Base-by-base conservation (phyloP, 768 basidiomycete genomes). In the Pluteus cervinus region DNA sequence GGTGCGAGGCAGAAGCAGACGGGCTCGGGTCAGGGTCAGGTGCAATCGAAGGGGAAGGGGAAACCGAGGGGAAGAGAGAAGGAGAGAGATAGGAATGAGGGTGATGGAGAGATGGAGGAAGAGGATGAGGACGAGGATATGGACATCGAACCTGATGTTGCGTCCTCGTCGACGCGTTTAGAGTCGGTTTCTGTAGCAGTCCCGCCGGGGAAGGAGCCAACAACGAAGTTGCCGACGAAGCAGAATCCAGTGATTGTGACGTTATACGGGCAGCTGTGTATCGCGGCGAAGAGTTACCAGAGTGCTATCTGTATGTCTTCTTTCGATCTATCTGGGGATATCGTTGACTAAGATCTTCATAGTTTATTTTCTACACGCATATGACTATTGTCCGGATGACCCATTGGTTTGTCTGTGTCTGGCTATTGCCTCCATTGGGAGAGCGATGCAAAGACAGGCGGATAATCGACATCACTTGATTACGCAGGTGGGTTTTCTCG, bases 401-500 rank as follows among this genome's bases (percentile, higher is more conserved):
- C 89, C 93, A 0, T 66, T 93, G 61, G 69, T 96, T 16, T 92
- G 86, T 52, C 65, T 98, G 4, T 77, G 73, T 29, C 68, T 97
- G 7, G 87, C 83, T 1, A 78, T 92, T 31, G 80, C 88, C 0
- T 96, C 88, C 15, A 65, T 96, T 31, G 90, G 91, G 8, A 73
- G 94, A 24, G 85, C 91, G 0, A 89, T 90, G 82, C 88, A 93
- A 46, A 74, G 93, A 14, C 93, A 97, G 56, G 81, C 84, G 10
- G 94, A 97, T 60, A 98, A 99, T 54, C 65, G 92, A 26, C 86
- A 96, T 52, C 87, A 94, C 55, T 72, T 91, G 41, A 73, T 97
- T 25, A 71, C 81, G 3, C 88, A 92, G 51, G 69, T 65, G 8
- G 18, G 52, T 46, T 24, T 8, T 42, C 5, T 15, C 21, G 12